Conservation (phyloP, 495 filamentous ascomycete genomes). For the Penicillium arizonense region DNA sequence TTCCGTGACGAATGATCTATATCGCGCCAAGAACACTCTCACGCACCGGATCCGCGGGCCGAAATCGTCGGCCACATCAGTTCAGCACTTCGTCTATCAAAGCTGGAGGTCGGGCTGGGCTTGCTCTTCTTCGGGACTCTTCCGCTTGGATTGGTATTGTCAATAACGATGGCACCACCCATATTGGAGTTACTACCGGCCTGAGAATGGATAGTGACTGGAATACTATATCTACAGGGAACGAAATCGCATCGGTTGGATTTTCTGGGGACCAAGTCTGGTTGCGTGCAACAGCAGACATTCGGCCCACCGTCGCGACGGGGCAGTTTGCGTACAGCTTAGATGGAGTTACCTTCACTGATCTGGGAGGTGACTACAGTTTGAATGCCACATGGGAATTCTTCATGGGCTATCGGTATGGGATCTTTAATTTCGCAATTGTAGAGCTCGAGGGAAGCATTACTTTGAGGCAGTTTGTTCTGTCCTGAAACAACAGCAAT, state of each 20-base stretch:
- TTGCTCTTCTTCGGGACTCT: slow-evolving; percentile 48
- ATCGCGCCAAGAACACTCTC: slow-evolving; percentile 53
- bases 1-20: slow-evolving; percentile 52
- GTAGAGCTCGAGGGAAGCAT: slow-evolving; percentile 49
- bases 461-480: no score
- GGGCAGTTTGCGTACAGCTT: slow-evolving; percentile 51
- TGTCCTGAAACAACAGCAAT: no score
- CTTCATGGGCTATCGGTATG: slow-evolving; percentile 58
- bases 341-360: slow-evolving; percentile 44
- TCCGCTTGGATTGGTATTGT: slow-evolving; percentile 52
- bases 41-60: slow-evolving; percentile 53
- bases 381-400: slow-evolving; percentile 48
- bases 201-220: slow-evolving; percentile 30
- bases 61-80: slow-evolving; percentile 37
- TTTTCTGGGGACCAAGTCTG: slow-evolving; percentile 29
- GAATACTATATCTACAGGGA: slow-evolving; percentile 40
- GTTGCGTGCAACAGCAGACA: slow-evolving; percentile 42
- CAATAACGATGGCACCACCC: slow-evolving; percentile 20
- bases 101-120: slow-evolving; percentile 50
- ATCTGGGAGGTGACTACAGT: slow-evolving; percentile 37
- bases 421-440: slow-evolving; percentile 58
- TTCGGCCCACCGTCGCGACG: slow-evolving; percentile 30
- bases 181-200: slow-evolving; percentile 18
- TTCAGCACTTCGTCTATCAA: slow-evolving; percentile 46
- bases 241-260: slow-evolving; percentile 26